phyloP scores from a whole-genome alignment of 495 filamentous ascomycete genomes.

The Massariosphaeria phaeospora region DNA sequence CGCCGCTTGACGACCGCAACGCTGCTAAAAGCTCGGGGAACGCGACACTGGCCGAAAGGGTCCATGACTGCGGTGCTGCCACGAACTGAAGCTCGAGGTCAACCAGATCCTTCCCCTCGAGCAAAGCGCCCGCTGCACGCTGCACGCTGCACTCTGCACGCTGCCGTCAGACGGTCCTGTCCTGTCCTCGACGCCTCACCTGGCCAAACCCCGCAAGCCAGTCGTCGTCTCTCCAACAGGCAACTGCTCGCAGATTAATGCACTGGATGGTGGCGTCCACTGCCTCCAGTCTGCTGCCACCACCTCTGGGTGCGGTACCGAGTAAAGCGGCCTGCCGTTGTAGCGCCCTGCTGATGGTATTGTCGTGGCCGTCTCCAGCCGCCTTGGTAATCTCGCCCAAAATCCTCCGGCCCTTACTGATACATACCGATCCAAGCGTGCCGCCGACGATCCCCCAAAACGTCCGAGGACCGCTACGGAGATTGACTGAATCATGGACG shows the following conservation, averaged over 20 bases:
- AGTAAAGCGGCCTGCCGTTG: background rate
- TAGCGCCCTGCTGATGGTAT: slow-evolving; percentile 2
- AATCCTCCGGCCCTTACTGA: slow-evolving; percentile 30
- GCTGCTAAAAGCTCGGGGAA: slow-evolving; percentile 20
- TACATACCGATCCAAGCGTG: slow-evolving; percentile 27
- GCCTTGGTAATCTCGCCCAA: slow-evolving; percentile 22
- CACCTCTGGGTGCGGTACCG: no score
- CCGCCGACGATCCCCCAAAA: slow-evolving; percentile 27
- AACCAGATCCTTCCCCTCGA: slow-evolving; percentile 8
- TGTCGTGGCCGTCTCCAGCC: background rate
- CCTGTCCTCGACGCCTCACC: no score
- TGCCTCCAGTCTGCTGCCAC: background rate
- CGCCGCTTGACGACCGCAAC: background rate
- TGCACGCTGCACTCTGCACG: no score
- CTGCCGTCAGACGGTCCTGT: slow-evolving; percentile 23
- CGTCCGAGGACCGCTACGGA: slow-evolving; percentile 28
- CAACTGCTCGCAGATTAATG: background rate
- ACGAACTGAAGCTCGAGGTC: background rate
- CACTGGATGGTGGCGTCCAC: slow-evolving; percentile 10
- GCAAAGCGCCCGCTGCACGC: slow-evolving; percentile 18
- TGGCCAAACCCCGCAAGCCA: slow-evolving; percentile 11
- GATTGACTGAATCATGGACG: slow-evolving; percentile 19
- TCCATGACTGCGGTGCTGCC: background rate
- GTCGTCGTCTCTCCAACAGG: background rate
- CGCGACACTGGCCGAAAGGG: slow-evolving; percentile 16